Evolutionary conservation across 805 yeast species (phyloP).

Genomic region (Candida fluviatilis): DNA sequence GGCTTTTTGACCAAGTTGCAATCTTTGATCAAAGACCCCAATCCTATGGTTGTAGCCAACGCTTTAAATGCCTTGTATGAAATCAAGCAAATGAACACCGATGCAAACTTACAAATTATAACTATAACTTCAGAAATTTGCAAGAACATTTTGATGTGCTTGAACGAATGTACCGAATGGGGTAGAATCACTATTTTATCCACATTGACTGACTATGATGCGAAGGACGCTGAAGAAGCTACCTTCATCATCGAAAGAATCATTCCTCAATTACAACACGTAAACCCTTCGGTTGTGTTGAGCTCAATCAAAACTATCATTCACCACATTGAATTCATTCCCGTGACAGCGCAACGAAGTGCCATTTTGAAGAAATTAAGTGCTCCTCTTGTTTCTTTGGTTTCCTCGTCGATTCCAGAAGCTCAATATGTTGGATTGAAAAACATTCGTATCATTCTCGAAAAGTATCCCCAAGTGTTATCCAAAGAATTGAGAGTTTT

Average conservation of each 20-base stretch:
- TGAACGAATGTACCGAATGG: slow-evolving; percentile 99
- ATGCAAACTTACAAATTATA: slow-evolving; percentile 34
- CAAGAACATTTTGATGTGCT: slow-evolving; percentile 68
- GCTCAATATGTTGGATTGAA: slow-evolving; percentile 91
- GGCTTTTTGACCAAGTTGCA: slow-evolving; percentile 75
- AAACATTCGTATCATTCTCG: slow-evolving; percentile 84
- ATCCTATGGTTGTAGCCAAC: slow-evolving; percentile 97
- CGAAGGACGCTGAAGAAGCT: slow-evolving; percentile 61
- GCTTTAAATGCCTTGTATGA: slow-evolving; percentile 84
- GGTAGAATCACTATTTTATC: slow-evolving; percentile 88
- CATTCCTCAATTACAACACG: slow-evolving; percentile 94
- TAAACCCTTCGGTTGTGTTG: slow-evolving; percentile 90
- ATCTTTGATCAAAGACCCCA: slow-evolving; percentile 71
- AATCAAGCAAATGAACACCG: slow-evolving; percentile 65
- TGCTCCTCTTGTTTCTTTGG: slow-evolving; percentile 82
- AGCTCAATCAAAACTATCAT: slow-evolving; percentile 78
- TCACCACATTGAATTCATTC: slow-evolving; percentile 53
- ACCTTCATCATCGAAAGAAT: slow-evolving; percentile 84
- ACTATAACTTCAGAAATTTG: slow-evolving; percentile 39
- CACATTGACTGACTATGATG: slow-evolving; percentile 68
- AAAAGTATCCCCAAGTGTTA: slow-evolving; percentile 78
- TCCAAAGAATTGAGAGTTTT: slow-evolving; percentile 82
- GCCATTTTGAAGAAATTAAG: slow-evolving; percentile 63
- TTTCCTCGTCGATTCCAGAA: slow-evolving; percentile 82
- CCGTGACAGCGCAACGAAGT: slow-evolving; percentile 35